phyloP scores from a whole-genome alignment of 169 alveolate species.

The Cryptosporidium baileyi region DNA sequence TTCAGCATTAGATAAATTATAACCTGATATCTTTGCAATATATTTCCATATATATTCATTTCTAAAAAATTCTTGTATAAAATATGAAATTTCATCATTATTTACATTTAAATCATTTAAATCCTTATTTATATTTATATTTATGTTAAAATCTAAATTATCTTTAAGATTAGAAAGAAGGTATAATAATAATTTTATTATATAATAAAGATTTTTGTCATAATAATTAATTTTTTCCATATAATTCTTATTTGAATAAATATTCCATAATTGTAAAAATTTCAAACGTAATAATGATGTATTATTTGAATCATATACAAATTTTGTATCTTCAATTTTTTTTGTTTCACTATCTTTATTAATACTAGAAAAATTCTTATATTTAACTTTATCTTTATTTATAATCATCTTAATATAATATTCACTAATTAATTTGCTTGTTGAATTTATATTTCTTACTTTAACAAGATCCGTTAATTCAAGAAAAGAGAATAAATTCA shows the following conservation, averaged over 20 bases:
- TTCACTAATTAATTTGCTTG: constrained; percentile 34
- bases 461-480: constrained; percentile 26
- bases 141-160: neutral
- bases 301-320: neutral
- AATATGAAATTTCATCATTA: neutral
- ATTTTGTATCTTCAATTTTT: neutral
- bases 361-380: neutral
- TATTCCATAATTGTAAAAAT: constrained; percentile 56
- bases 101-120: neutral
- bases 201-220: neutral
- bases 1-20: constrained; percentile 58
- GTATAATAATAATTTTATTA: neutral
- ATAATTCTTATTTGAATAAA: constrained; percentile 19
- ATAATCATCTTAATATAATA: constrained; percentile 12
- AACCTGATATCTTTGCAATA: constrained; percentile 47
- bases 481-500: constrained; percentile 33
- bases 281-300: constrained; percentile 29
- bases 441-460: constrained; percentile 17
- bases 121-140: neutral
- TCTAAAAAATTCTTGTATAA: constrained; percentile 40
- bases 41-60: constrained; percentile 29
- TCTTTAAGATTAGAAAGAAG: constrained; percentile 1
- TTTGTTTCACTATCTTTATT: neutral
- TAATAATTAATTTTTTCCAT: constrained; percentile 29
- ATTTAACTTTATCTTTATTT: constrained; percentile 34